Evolutionary conservation across 352 stramenopile species (phyloP).

Genomic region (Phytophthora macrochlamydospora): DNA sequence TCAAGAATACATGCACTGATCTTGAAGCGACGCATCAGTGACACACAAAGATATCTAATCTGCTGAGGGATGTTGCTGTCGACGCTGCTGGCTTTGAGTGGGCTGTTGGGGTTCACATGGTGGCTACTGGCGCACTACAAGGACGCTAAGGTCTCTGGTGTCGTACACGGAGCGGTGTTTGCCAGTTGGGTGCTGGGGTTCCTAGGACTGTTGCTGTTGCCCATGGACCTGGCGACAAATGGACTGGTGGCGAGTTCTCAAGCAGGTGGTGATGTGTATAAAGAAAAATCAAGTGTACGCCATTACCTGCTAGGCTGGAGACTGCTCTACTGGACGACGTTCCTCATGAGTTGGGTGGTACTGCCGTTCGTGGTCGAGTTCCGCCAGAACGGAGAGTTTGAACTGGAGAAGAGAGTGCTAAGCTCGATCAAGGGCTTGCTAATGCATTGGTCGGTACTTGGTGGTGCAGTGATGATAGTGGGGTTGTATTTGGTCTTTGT

Average conservation of each 20-base stretch:
- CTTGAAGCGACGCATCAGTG: constrained; percentile 18
- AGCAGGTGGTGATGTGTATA: background rate
- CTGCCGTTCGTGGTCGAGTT: constrained; percentile 72
- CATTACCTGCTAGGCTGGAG: constrained; percentile 52
- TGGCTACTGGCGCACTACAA: constrained; percentile 64
- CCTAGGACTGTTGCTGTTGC: constrained; percentile 61
- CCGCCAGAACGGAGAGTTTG: constrained; percentile 67
- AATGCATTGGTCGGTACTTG: constrained; percentile 64
- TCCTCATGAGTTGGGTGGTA: constrained; percentile 64
- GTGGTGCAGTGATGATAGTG: constrained; percentile 24
- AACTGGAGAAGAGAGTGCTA: constrained; percentile 35
- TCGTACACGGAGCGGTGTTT: constrained; percentile 56
- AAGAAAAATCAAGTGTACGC: constrained; percentile 6
- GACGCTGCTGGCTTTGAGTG: constrained; percentile 44
- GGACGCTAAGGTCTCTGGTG: constrained; percentile 42
- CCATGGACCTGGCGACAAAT: constrained; percentile 61
- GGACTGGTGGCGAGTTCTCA: constrained; percentile 22
- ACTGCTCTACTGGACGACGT: constrained; percentile 71
- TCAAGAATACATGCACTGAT: background rate
- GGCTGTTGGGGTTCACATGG: constrained; percentile 65
- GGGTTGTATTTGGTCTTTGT: constrained; percentile 66
- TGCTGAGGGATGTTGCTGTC: constrained; percentile 46
- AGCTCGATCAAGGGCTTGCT: constrained; percentile 49
- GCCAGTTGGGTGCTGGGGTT: constrained; percentile 67
- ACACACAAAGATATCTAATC: constrained; percentile 7